Evolutionary conservation across 805 yeast genomes (phyloP).

Genomic region (Suhomyces tanzawaensis): DNA sequence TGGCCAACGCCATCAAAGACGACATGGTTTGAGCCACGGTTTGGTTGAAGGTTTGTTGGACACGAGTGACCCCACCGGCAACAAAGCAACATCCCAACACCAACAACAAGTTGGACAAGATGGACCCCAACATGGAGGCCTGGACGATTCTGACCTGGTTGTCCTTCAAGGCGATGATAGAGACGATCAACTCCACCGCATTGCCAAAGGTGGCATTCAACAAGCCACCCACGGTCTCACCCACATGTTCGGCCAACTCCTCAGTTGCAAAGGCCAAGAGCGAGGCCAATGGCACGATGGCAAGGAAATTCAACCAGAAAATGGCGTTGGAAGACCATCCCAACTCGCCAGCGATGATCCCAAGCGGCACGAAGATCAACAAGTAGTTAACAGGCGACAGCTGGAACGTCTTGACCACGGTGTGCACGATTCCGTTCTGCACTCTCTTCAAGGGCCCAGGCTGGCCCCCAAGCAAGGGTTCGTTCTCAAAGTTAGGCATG

Average conservation of each 20-base stretch:
- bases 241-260: slow-evolving; percentile 81
- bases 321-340: slow-evolving; percentile 53
- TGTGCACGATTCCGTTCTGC: slow-evolving; percentile 10
- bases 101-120: slow-evolving; percentile 79
- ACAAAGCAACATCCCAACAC: slow-evolving; percentile 95
- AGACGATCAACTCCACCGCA: slow-evolving; percentile 95
- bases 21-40: slow-evolving; percentile 99
- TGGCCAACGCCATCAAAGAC: slow-evolving; percentile 85
- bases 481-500: slow-evolving; percentile 4
- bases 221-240: slow-evolving; percentile 90
- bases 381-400: slow-evolving; percentile 76
- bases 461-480: slow-evolving; percentile 3
- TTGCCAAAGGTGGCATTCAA: slow-evolving; percentile 97
- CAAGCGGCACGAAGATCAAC: slow-evolving; percentile 84
- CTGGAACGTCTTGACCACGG: slow-evolving; percentile 29
- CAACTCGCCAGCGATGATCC: slow-evolving; percentile 66
- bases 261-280: slow-evolving; percentile 91
- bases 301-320: slow-evolving; percentile 78
- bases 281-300: slow-evolving; percentile 90
- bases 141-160: slow-evolving; percentile 93
- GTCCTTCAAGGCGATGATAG: slow-evolving; percentile 80
- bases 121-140: slow-evolving; percentile 95
- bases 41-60: slow-evolving; percentile 86
- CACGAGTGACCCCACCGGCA: slow-evolving; percentile 85
- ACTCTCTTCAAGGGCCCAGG: not conserved